phyloP scores from a whole-genome alignment of 768 basidiomycete genomes.

The Nidularia sp. region DNA sequence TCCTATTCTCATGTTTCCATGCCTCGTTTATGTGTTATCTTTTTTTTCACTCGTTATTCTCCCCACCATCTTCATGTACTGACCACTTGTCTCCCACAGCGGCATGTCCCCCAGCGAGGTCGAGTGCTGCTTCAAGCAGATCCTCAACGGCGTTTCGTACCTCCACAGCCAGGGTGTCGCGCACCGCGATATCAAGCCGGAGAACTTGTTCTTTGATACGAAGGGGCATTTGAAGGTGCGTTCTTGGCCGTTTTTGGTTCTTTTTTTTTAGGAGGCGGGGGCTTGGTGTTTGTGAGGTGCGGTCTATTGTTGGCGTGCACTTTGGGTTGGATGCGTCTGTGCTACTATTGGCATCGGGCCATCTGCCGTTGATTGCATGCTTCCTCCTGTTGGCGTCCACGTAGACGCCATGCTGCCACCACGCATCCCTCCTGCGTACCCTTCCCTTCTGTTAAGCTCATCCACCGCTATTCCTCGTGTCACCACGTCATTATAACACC shows the following conservation, averaged over 20 bases:
- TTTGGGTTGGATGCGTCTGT: too few species aligned
- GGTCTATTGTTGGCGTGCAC: too few species aligned
- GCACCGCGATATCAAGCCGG: constrained; percentile 97
- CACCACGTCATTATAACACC: too few species aligned
- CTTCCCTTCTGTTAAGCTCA: background rate
- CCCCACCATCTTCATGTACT: background rate
- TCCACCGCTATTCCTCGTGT: too few species aligned
- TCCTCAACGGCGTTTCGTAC: constrained; percentile 83
- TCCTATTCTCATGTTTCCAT: too few species aligned
- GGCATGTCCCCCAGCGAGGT: constrained; percentile 87
- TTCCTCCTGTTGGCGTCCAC: too few species aligned
- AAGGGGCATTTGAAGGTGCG: constrained; percentile 88
- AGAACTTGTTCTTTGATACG: constrained; percentile 93
- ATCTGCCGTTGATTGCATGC: too few species aligned
- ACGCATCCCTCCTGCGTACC: background rate
- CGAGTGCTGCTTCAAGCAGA: constrained; percentile 98
- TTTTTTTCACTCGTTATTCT: background rate
- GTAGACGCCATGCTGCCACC: background rate
- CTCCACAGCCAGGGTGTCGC: constrained; percentile 96
- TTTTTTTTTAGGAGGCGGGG: too few species aligned
- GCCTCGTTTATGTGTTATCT: too few species aligned
- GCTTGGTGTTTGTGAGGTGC: too few species aligned
- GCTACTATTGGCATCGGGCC: too few species aligned
- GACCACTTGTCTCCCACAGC: constrained; percentile 13
- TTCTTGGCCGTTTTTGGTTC: too few species aligned